Evolutionary conservation across 257 asterid species (phyloP), one percentile per base, ranked within the genome.

Genomic region (Scutellaria minor): DNA sequence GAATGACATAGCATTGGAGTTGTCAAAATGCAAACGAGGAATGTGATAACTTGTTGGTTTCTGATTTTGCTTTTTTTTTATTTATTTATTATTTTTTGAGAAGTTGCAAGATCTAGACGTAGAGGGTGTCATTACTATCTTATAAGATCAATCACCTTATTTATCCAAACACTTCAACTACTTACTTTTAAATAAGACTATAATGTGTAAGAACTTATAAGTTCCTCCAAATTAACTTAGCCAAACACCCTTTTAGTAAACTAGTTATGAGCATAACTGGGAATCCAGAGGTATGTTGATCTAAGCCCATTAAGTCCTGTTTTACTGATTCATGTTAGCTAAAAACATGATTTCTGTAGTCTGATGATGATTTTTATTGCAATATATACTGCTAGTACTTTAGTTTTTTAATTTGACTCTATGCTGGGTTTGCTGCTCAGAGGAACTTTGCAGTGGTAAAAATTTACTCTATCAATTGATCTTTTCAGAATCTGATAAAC

Each of bases 381-480:
- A 48, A 63, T 59, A 60, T 52, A 55, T 18, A 18, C 18, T 18
- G 18, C 18, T 18, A 18, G 18, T 18, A 18, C 18, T 18, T 18
- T 18, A 18, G 18, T 18, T 18, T 18, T 18, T 18, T 18, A 18
- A 18, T 18, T 82, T 94, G 99, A 80, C 91, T 94, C 83, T 88
- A 80, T 84, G 99, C 99, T 61, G 99, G 99, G 46, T 94, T 94
- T 84, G 99, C 99, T 52, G 99, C 97, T 76, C 97, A 84, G 87
- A 91, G 98, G 85, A 94, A 94, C 68, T 94, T 94, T 55, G 99
- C 99, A 0, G 99, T 91, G 96, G 99, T 90, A 78, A 65, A 64
- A 37, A 45, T 73, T 37, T 66, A 51, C 31, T 20, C 35, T 6
- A 58, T 72, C 27, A 46, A 46, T 45, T 14, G 62, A 44, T 42